Evolutionary conservation across 768 basidiomycete species (phyloP).

Genomic region (Lactarius hatsudake): DNA sequence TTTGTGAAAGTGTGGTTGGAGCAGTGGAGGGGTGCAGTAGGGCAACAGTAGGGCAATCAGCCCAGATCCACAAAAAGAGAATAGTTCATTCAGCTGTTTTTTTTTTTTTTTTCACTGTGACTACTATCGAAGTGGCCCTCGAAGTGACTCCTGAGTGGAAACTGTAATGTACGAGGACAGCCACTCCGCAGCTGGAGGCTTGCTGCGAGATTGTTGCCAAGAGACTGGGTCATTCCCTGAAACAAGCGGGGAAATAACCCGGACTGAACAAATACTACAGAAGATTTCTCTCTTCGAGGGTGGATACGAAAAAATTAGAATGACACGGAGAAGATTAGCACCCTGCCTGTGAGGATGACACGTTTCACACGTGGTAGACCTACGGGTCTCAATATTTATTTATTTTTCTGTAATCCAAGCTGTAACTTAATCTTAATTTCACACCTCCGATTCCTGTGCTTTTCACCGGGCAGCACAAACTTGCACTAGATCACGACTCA

Average conservation of each 20-base stretch:
- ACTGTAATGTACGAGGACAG: background rate
- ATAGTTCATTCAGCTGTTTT: background rate
- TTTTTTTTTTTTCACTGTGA: background rate
- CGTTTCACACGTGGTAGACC: too few species aligned
- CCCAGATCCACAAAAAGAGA: background rate
- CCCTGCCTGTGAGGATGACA: too few species aligned
- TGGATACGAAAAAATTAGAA: slow-evolving; percentile 99
- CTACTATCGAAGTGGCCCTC: background rate
- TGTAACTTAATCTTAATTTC: too few species aligned
- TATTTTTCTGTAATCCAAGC: background rate
- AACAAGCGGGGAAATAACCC: slow-evolving; percentile 1
- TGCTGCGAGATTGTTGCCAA: background rate
- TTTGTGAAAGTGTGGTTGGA: slow-evolving; percentile 79
- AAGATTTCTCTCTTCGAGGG: slow-evolving; percentile 66
- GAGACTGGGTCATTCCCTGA: background rate
- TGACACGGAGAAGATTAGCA: slow-evolving; percentile 35
- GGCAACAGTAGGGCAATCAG: background rate
- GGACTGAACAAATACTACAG: slow-evolving; percentile 11
- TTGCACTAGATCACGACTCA: background rate
- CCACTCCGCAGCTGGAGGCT: background rate
- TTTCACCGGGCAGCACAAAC: background rate
- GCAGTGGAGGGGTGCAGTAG: slow-evolving; percentile 32
- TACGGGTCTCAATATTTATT: slow-evolving; percentile 41
- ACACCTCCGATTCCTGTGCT: background rate
- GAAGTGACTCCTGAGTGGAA: background rate